Base-by-base conservation (phyloP, 1,284 basidiomycete species). In the Boletus sp. region DNA sequence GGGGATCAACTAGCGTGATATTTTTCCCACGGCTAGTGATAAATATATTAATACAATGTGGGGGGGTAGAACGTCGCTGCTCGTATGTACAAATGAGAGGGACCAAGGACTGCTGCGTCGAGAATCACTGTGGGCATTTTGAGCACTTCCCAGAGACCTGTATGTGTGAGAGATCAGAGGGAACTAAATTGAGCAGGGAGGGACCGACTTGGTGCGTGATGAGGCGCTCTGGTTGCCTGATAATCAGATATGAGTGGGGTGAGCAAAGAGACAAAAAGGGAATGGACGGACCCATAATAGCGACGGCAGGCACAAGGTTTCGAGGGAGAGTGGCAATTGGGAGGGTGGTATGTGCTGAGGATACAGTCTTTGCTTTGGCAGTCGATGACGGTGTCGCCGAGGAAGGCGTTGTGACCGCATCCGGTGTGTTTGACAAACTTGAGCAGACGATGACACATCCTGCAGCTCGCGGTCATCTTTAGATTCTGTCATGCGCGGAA, bases 401-500 rank as follows among this genome's bases (percentile, higher is more conserved):
- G 72, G 57, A 76, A 78, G n/a, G 70, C 70, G 56, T 75, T 68
- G 64, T 86, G 82, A 23, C 70, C 71, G 67, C 84, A 88, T 30
- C 46, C 64, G 23, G 60, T 65, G 54, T 72, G 75, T 59, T 69
- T 72, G 51, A 65, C 68, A 64, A 84, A 78, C 57, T 67, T 72
- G 59, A 86, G 75, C 49, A 69, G 70, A 52, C 82, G 75, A 66
- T 81, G 77, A 70, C 84, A 86, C 83, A 86, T 86, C 43, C 50
- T 45, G 7, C 23, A 4, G 2, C 23, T 8, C 9, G 8, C 5
- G 14, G 6, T 23, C 34, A 30, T 32, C 27, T 10, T 46, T 34
- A 32, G 14, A 23, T 34, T 23, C 19, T 29, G 37, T 40, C 41
- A 45, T 26, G n/a, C n/a, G 30, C 39, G 27, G 25, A 17, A 27